Evolutionary conservation across 2,329 filamentous ascomycete genomes (phyloP), one percentile per base, ranked within the genome.

Genomic region (Aspergillus ochraceoroseus): DNA sequence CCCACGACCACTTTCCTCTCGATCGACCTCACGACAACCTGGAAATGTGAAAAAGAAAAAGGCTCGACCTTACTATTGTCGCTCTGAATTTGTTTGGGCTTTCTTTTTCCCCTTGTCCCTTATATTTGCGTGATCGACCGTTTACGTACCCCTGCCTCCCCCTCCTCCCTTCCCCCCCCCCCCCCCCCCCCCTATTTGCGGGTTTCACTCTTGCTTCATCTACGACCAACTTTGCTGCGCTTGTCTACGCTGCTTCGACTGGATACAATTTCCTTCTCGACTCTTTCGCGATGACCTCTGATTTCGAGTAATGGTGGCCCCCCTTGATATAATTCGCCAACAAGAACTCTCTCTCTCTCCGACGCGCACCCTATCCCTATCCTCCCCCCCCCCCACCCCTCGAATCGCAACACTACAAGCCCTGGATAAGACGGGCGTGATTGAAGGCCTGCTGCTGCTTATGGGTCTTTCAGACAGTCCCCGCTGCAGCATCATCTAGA

Each of bases 401-500:
- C 27, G 20, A 32, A 38, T 32, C 35, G 31, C 45, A 39, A 27
- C 33, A 28, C 29, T 35, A 35, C 33, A 23, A 17, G 12, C 17
- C 7, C 20, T 18, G 17, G 18, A 29, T 22, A 32, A 38, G 31
- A 32, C 35, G 26, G 25, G 31, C 32, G 32, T 36, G 17, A 35
- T 42, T 40, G 46, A 26, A 33, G 36, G 36, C 18, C 41, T 43
- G 53, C 45, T 39, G 14, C 41, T 43, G 53, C 45, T 39, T 44
- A 55, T 55, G 53, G 52, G 51, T 46, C 38, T 43, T 32, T 43
- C 28, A 22, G 30, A 15, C 39, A 41, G 43, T 30, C 32, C 48
- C 49, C 33, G 36, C 35, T 48, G 47, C 42, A 53, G 44, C 42
- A 44, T 48, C 40, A 41, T 43, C 31, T 52, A 51, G 43, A 32